Evolutionary conservation across 345 rosid species (phyloP).

Genomic region (Linum tenue): DNA sequence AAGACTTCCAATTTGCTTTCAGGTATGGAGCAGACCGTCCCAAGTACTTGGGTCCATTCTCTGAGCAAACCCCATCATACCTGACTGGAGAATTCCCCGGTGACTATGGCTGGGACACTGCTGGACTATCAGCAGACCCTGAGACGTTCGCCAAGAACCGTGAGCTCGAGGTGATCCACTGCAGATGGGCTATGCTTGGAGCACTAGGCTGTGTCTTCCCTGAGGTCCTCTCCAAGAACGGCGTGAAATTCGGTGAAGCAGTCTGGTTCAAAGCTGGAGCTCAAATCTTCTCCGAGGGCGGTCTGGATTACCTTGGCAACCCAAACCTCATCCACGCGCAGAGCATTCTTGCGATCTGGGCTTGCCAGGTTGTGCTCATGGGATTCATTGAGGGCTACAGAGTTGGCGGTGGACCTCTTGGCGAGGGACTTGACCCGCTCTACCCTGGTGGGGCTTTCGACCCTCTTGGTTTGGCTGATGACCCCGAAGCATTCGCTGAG

Average conservation of each 20-base stretch:
- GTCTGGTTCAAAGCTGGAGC: conserved; percentile 98
- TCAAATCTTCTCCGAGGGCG: conserved; percentile 90
- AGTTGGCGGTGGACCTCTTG: conserved; percentile 91
- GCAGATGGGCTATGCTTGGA: conserved; percentile 98
- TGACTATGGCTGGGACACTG: conserved; percentile 99
- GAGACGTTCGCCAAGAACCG: conserved; percentile 97
- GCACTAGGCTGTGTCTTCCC: conserved; percentile 93
- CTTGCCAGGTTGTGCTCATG: conserved; percentile 86
- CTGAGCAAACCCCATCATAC: conserved; percentile 89
- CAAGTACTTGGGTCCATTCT: conserved; percentile 91
- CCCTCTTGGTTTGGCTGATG: conserved; percentile 82
- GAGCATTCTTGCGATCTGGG: conserved; percentile 97
- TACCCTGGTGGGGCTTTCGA: conserved; percentile 97
- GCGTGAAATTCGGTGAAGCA: conserved; percentile 83
- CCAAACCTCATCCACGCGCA: conserved; percentile 92
- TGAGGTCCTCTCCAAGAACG: conserved; percentile 69
- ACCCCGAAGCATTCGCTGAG: conserved; percentile 92
- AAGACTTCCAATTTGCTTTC: not conserved
- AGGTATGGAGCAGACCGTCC: conserved; percentile 99
- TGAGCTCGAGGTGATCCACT: conserved; percentile 91
- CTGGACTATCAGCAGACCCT: conserved; percentile 88
- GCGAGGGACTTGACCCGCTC: conserved; percentile 93
- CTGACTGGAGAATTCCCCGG: conserved; percentile 91
- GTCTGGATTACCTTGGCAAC: conserved; percentile 92
- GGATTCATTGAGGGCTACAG: conserved; percentile 93